A percentile compares a stretch with the other conserved stretches of the same genome.
Conservation (phyloP, 108 stramenopile species). For the Nitzschia putrida region DNA sequence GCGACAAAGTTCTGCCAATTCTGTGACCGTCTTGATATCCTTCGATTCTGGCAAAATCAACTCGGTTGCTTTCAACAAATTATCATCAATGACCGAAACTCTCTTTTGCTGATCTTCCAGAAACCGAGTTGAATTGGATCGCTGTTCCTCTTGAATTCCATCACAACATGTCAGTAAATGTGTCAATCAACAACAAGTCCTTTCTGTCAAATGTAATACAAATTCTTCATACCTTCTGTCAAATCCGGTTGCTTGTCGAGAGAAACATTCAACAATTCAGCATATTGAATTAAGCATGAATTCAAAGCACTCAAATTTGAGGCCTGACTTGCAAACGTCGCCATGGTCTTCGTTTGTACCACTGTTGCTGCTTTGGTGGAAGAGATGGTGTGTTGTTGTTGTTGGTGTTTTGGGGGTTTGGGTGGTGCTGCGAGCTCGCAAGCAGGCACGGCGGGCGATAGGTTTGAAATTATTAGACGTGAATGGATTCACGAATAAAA, state of each 20-base stretch:
- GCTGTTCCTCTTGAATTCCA: conserved; percentile 1
- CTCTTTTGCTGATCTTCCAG: conserved; percentile 17
- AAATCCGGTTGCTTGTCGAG: neutral
- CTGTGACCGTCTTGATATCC: conserved; percentile 30
- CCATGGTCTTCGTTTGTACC: conserved; percentile 19
- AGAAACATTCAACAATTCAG: conserved; percentile 4
- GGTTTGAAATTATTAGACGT: too few relatives aligned
- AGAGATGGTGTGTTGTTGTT: too few relatives aligned
- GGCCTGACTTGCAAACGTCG: conserved; percentile 39
- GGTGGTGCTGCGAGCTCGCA: too few relatives aligned
- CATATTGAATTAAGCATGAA: conserved; percentile 4
- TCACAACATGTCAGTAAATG: neutral
- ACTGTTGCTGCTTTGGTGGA: too few relatives aligned
- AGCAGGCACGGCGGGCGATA: too few relatives aligned
- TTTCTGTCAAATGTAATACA: neutral
- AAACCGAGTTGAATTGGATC: conserved; percentile 10
- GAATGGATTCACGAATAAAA: too few relatives aligned
- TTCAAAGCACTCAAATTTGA: conserved; percentile 38
- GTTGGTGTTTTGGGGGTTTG: too few relatives aligned
- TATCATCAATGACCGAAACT: conserved; percentile 18
- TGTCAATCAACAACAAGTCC: too few relatives aligned
- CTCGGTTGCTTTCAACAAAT: conserved; percentile 27
- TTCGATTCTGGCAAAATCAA: conserved; percentile 22
- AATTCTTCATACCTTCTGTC: conserved; percentile 5
- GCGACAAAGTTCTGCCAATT: conserved; percentile 37